Evolutionary conservation across 352 stramenopile species (phyloP), one percentile per base, ranked within the genome.

Genomic region (Globisporangium spinosum): DNA sequence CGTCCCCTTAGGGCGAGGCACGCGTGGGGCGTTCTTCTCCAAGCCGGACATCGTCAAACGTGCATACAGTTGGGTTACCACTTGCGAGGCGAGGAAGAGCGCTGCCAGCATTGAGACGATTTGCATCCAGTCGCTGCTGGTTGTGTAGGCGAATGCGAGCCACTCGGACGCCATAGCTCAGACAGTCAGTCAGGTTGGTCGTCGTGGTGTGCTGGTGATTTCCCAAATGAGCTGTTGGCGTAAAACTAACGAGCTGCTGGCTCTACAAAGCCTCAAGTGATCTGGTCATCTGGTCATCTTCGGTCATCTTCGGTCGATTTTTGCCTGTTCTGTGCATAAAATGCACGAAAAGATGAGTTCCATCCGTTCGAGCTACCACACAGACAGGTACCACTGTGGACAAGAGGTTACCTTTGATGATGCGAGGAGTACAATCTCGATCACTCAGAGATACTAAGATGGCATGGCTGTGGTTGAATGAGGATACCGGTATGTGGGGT

Each of bases 11-110:
- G 63, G 63, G 9, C 55, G 64, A 7, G 6, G 25, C 51, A 73
- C 25, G 67, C 69, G 29, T 22, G 61, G 55, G n/a, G 32, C 27
- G 29, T 51, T 25, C 62, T 35, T 57, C 62, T 68, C 53, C 13
- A 22, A 17, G 53, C 35, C 10, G 13, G 62, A 62, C 2, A 53
- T 58, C 7, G 29, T 47, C 12, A 47, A 20, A 25, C 20, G 56
- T 1, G 40, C 22, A 32, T 55, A 25, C 40, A 40, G 9, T 12
- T 49, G 17, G 2, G 32, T 12, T 12, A 9, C 51, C 17, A 47
- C 53, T 23, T 22, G 23, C 2, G 55, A 23, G 7, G 3, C 20
- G 43, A 65, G 3, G 10, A 34, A 55, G 2, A 65, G 35, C 22
- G 20, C 60, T 3, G 22, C 40, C 2, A 65, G 45, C 23, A 27